Evolutionary conservation across 352 stramenopile genomes (phyloP), one percentile per base, ranked within the genome.

Genomic region (Phytopythium kandeliae): DNA sequence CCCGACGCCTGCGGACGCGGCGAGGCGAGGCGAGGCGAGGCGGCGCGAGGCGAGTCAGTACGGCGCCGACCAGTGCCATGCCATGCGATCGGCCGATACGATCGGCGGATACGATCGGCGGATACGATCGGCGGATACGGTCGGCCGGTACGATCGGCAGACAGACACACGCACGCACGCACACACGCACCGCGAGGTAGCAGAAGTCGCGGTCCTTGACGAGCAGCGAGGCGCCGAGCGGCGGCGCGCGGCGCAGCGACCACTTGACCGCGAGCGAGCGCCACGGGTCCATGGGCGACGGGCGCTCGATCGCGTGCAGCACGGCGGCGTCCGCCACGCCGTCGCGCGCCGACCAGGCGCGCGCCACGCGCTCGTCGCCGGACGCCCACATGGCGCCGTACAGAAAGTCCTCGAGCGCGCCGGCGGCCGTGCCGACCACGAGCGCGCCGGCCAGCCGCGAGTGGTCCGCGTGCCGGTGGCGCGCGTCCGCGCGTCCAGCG

Each of bases 181-280:
- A 41, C 7, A 5, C 19, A 61, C 58, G 46, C 53, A 65, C 58
- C 21, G 62, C 40, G 28, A 82, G 54, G 52, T 76, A 82, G 63
- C 68, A 82, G 19, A 82, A 69, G 41, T 82, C 68, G 30, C 71
- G 57, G 42, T 82, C 65, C 48, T 77, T 74, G 31, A 77, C 66
- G 33, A 78, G 50, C 17, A 78, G 48, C 15, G 47, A 46, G 11
- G 50, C 36, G 22, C 57, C 63, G 1, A 56, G 53, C 21, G 66
- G 59, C 2, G 69, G 62, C 35, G 67, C 67, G 19, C 66, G 69
- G 51, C 67, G 71, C 25, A 74, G 46, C n/a, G 54, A 51, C 68
- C 65, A 81, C 48, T 76, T 76, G 51, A 82, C 63, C 44, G 58
- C 63, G 24, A 82, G 60, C 31, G 68, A 78, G 9, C 68, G 59